Percentiles rank a stretch among this genome's conserved stretches.
Evolutionary conservation across 768 basidiomycete species (phyloP).

Genomic region (Pleurotus salmoneostramineus): DNA sequence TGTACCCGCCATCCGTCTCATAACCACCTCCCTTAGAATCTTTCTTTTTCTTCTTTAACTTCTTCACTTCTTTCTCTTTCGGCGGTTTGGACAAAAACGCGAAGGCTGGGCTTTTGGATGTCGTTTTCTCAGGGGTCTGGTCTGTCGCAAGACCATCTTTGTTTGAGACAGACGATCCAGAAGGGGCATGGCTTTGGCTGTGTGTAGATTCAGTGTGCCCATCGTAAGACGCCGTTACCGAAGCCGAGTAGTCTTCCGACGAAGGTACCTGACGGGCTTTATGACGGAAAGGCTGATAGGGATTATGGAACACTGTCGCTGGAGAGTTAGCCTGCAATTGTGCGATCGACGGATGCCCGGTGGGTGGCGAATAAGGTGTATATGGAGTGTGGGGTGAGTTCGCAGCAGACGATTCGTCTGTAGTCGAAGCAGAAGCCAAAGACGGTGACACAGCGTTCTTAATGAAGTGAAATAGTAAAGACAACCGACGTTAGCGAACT

Average conservation of each 20-base stretch:
- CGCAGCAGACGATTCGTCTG: conserved; percentile 13
- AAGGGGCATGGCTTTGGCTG: neutral
- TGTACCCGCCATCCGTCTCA: conserved; percentile 3
- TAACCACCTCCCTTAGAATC: neutral
- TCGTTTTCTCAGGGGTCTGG: neutral
- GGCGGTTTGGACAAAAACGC: neutral
- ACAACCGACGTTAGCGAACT: too few species aligned
- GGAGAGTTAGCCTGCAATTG: too few species aligned
- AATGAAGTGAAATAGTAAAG: too few species aligned
- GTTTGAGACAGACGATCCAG: neutral
- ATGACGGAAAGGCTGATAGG: too few species aligned
- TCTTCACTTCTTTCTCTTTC: neutral
- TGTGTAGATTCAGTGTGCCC: conserved; percentile 1
- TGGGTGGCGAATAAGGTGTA: conserved; percentile 11
- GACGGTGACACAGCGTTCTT: conserved; percentile 3
- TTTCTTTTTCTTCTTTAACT: neutral
- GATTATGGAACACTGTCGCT: too few species aligned
- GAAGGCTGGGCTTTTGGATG: neutral
- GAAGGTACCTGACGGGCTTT: too few species aligned
- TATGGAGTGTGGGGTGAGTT: conserved; percentile 15
- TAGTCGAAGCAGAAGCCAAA: conserved; percentile 7
- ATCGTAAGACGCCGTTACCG: neutral
- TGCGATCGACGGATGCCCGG: conserved; percentile 1
- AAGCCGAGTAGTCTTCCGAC: too few species aligned
- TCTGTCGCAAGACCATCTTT: too few species aligned